These are phyloP conservation scores for Microdochium trichocladiopsis DNA, from an alignment of 2,329 filamentous ascomycete species.

Conservation along the genomic window DNA sequence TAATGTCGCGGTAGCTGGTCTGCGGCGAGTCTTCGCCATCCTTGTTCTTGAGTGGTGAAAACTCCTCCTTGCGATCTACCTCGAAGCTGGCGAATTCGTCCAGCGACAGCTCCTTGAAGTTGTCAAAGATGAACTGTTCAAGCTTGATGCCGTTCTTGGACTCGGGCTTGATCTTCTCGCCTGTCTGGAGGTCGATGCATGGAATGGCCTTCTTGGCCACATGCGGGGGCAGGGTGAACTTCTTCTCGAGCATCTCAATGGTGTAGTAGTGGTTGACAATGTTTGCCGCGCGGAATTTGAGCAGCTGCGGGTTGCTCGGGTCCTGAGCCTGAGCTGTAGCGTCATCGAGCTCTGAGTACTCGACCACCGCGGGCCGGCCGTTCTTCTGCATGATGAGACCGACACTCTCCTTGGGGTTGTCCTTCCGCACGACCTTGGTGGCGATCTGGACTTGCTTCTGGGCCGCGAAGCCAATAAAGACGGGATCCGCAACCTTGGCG, in stretches of 20 bases:
- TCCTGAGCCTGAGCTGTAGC: conserved; percentile 87
- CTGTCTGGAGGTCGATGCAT: conserved; percentile 66
- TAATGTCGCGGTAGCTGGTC: conserved; percentile 85
- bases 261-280: conserved; percentile 99
- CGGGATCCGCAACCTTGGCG: conserved; percentile 95
- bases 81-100: conserved; percentile 93
- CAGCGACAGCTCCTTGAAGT: conserved; percentile 83
- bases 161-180: conserved; percentile 79
- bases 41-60: conserved; percentile 90
- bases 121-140: conserved; percentile 98
- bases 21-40: conserved; percentile 76
- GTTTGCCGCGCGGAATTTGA: conserved; percentile 96
- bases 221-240: conserved; percentile 79
- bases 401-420: conserved; percentile 90
- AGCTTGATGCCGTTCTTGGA: conserved; percentile 98
- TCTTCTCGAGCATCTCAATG: conserved; percentile 71
- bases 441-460: conserved; percentile 87
- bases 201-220: conserved; percentile 99
- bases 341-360: conserved; percentile 94
- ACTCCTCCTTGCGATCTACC: conserved; percentile 94
- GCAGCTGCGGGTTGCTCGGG: conserved; percentile 67
- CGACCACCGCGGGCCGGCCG: conserved; percentile 91
- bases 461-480: conserved; percentile 91
- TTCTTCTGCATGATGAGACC: conserved; percentile 93
- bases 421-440: conserved; percentile 99